Conservation (phyloP, 2,329 filamentous ascomycete genomes). For the Alternaria gansuensis region DNA sequence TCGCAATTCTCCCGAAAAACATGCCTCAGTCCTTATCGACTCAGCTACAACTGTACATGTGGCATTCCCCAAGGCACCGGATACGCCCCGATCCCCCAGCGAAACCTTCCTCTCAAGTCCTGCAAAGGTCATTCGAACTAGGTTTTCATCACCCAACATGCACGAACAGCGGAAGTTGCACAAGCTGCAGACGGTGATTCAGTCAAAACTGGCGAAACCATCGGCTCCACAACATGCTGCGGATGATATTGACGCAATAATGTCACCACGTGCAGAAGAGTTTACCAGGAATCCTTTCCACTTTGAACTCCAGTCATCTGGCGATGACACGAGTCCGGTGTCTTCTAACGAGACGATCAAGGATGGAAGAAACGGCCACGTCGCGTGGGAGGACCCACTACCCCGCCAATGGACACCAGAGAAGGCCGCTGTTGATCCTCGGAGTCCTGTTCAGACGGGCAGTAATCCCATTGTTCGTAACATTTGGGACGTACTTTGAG, state of each 20-base stretch:
- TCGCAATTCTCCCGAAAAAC: slow-evolving; percentile 31
- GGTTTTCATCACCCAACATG: slow-evolving; percentile 54
- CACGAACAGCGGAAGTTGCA: slow-evolving; percentile 51
- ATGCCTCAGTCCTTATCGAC: slow-evolving; percentile 22
- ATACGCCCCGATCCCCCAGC: slow-evolving; percentile 28
- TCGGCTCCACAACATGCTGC: slow-evolving; percentile 39
- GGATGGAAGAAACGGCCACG: slow-evolving; percentile 39
- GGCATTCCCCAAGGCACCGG: slow-evolving; percentile 26
- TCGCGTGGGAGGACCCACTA: slow-evolving; percentile 38
- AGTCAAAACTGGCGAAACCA: slow-evolving; percentile 47
- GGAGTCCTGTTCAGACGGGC: slow-evolving; percentile 77
- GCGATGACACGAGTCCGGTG: slow-evolving; percentile 42
- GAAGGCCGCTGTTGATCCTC: slow-evolving; percentile 70
- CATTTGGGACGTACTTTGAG: slow-evolving; percentile 78
- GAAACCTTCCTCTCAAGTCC: slow-evolving; percentile 44
- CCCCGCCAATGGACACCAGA: slow-evolving; percentile 59
- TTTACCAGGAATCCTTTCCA: slow-evolving; percentile 68
- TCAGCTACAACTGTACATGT: slow-evolving; percentile 18
- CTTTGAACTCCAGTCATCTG: slow-evolving; percentile 40
- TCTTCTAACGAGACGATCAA: slow-evolving; percentile 48
- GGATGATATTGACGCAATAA: slow-evolving; percentile 62
- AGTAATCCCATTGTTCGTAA: slow-evolving; percentile 78
- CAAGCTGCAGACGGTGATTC: slow-evolving; percentile 53
- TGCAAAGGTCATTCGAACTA: slow-evolving; percentile 43
- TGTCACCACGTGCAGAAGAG: slow-evolving; percentile 76